Evolutionary conservation across 768 basidiomycete species (phyloP).

Genomic region (Panaeolus cyanescens): DNA sequence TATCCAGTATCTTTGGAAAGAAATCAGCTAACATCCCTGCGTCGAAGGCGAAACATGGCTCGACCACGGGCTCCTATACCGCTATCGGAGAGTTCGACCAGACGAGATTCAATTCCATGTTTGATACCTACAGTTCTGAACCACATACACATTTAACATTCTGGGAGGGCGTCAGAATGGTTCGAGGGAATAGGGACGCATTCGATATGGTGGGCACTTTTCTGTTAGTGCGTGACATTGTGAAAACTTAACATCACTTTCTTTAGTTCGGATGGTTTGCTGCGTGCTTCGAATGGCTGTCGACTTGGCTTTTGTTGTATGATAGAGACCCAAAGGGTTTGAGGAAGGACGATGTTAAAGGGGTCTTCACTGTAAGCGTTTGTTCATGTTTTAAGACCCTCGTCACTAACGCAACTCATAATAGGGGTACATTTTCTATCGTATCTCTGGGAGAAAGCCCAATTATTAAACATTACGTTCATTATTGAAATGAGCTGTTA

Average conservation of each 20-base stretch:
- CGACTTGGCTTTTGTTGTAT: constrained; percentile 40
- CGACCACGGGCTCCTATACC: constrained; percentile 40
- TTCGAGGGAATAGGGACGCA: constrained; percentile 39
- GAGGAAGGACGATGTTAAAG: constrained; percentile 41
- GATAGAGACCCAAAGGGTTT: constrained; percentile 34
- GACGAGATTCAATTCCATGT: constrained; percentile 37
- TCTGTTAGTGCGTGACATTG: neutral
- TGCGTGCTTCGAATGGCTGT: constrained; percentile 41
- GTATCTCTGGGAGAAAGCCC: constrained; percentile 27
- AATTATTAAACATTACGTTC: constrained; percentile 13
- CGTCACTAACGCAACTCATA: neutral
- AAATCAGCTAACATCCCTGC: too few species aligned
- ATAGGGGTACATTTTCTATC: constrained; percentile 38
- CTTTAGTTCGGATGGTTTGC: constrained; percentile 44
- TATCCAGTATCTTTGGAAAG: too few species aligned
- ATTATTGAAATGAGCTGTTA: too few species aligned
- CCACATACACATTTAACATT: constrained; percentile 43
- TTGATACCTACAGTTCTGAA: constrained; percentile 40
- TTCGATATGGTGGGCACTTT: constrained; percentile 34
- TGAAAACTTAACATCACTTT: neutral
- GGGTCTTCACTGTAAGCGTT: constrained; percentile 37
- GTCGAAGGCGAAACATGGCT: constrained; percentile 42
- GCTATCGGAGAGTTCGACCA: constrained; percentile 41
- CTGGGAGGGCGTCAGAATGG: constrained; percentile 39
- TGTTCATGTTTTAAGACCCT: neutral